Base-by-base conservation (phyloP, 2,329 filamentous ascomycete genomes). In the Purpureocillium takamizusanense region DNA sequence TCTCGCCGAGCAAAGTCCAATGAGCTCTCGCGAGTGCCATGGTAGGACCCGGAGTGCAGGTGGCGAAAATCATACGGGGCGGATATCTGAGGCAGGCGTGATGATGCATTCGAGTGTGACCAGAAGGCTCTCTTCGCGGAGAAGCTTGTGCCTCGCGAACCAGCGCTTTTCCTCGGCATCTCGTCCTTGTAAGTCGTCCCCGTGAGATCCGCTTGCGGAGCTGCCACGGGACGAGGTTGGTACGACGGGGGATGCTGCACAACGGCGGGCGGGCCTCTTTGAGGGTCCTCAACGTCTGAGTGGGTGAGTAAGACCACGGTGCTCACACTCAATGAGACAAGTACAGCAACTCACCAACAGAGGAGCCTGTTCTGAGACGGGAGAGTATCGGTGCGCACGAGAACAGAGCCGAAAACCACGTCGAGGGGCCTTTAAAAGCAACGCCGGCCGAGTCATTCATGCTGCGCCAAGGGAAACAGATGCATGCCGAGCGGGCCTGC, bases 61-160 rank as follows among this genome's bases (percentile, higher is more conserved):
- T 81, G 77, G 34, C 70, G 71, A 50, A 81, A 81, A 53, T 81
- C 65, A 35, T 69, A 69, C 4, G 77, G 77, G 15, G 64, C 64
- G 31, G 76, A 78, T 49, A 81, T 81, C 42, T 64, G 63, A 53
- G 70, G 70, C 55, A 71, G 64, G 56, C 68, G 72, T 51, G 68
- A 60, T 32, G 64, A 59, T 37, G 62, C 58, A 42, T 65, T 61
- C n/a, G n/a, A n/a, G n/a, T n/a, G n/a, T 42, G 69, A 63, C 48
- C 64, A 60, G 49, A 70, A 58, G 38, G 63, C 61, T 51, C 61
- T 70, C 56, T 63, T 71, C 49, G 61, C 57, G 37, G 68, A 67
- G 50, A 67, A 66, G 47, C 57, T 61, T 44, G 57, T 62, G 43
- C 48, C 65, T 61, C 45, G 60, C 52, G 50, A 62, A 11, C 46